phyloP scores from a whole-genome alignment of 176 grass and related monocot species.

The Coix lacrymajobi region DNA sequence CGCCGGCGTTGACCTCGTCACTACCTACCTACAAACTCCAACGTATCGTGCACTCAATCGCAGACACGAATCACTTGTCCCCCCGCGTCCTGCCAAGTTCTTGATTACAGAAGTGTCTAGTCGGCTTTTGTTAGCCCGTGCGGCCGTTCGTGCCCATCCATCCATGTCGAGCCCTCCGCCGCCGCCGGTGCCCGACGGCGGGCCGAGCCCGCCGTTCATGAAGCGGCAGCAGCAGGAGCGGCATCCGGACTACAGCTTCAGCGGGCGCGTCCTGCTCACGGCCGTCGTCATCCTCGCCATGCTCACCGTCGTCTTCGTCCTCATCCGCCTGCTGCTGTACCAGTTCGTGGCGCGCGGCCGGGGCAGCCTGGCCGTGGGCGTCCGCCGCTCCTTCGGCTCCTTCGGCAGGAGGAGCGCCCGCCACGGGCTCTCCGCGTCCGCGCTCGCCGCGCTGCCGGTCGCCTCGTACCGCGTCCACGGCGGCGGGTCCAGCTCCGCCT shows the following conservation, averaged over 20 bases:
- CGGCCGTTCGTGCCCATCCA: neutral
- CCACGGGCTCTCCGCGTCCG: constrained; percentile 29
- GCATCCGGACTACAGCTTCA: constrained; percentile 16
- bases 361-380: neutral
- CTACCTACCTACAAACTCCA: neutral
- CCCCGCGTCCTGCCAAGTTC: neutral
- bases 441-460: constrained; percentile 44
- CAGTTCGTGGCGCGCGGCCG: constrained; percentile 5
- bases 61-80: neutral
- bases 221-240: neutral
- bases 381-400: constrained; percentile 29
- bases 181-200: neutral
- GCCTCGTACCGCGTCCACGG: constrained; percentile 11
- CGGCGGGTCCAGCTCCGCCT: neutral
- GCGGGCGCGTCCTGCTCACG: constrained; percentile 28
- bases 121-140: too few species aligned
- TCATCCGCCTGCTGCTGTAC: constrained; percentile 22
- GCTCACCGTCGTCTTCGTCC: constrained; percentile 28
- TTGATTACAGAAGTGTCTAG: neutral
- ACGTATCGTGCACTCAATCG: neutral
- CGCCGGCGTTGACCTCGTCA: neutral
- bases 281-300: constrained; percentile 24
- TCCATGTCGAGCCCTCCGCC: constrained; percentile 21
- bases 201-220: neutral
- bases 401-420: constrained; percentile 11